Base-by-base conservation (phyloP, 2,329 filamentous ascomycete genomes). In the Zasmidium citrigriseum region DNA sequence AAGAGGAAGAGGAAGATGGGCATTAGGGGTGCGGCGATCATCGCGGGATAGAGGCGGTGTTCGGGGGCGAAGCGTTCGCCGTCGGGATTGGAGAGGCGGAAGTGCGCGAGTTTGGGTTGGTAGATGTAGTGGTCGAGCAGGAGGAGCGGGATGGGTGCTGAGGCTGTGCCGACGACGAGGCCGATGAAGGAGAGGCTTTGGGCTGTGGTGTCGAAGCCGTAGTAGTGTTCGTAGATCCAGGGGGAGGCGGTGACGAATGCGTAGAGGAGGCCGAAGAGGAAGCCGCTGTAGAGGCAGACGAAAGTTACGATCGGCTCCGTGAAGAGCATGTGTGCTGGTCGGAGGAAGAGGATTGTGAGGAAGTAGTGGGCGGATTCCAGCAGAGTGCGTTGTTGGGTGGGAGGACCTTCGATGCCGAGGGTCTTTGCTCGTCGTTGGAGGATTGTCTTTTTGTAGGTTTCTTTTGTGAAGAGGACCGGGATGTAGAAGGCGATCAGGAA, bases 281-380 rank as follows among this genome's bases (percentile, higher is more conserved):
- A 74, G n/a, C 73, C 70, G 38, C 68, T 72, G 59, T 78, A 77
- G n/a, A 76, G 60, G 55, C 74, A 75, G 41, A 78, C 69, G 12
- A 75, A 68, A 27, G 73, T 71, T 22, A 75, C 75, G 63, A 79
- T 78, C 3, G 74, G 74, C 54, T 78, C 76, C 9, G 76, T 73
- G 53, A 77, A 68, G 3, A 78, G 66, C 60, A 78, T 75, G 27
- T 72, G 68, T 5, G 69, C 58, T 9, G 69, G 69, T 22, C 68
- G 56, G 20, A 71, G 54, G 21, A 71, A 58, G 12, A 70, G 57
- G 12, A 60, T 66, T 1, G 65, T 67, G 18, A 58, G 21, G 53
- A 64, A 66, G 54, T 71, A 63, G 22, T 54, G 41, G 22, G 34
- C 46, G n/a, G 45, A 34, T 22, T 58, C 51, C 46, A 58, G 11